phyloP scores from a whole-genome alignment of 2,329 filamentous ascomycete species.

The Colletotrichum sp. region DNA sequence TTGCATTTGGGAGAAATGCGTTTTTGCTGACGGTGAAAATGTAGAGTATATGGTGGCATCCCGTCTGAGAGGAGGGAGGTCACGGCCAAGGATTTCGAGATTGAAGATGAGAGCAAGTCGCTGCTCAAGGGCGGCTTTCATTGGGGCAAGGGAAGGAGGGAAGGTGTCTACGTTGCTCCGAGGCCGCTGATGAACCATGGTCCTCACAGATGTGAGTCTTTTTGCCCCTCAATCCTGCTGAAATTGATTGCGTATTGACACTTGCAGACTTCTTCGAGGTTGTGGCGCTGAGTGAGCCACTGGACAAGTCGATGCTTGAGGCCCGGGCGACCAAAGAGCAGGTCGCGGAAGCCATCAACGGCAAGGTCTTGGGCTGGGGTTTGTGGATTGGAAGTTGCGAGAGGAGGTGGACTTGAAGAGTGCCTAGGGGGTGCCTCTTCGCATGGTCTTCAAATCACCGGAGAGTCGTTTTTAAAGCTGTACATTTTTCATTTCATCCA shows the following conservation, averaged over 20 bases:
- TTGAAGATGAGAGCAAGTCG: conserved; percentile 29
- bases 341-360: conserved; percentile 45
- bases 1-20: background rate
- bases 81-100: conserved; percentile 40
- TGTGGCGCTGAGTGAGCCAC: conserved; percentile 48
- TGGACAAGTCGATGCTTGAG: conserved; percentile 42
- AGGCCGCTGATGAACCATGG: conserved; percentile 55
- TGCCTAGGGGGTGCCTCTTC: rapidly evolving
- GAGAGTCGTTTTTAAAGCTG: background rate
- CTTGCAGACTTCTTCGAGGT: conserved; percentile 52
- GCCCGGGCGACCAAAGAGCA: conserved; percentile 45
- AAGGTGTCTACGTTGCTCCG: conserved; percentile 48
- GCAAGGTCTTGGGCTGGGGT: conserved; percentile 56
- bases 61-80: conserved; percentile 36
- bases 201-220: conserved; percentile 49
- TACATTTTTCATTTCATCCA: background rate
- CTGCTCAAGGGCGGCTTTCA: conserved; percentile 49
- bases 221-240: background rate
- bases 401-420: conserved; percentile 34
- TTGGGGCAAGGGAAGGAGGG: conserved; percentile 46
- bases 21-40: background rate
- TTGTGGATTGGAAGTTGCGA: conserved; percentile 51
- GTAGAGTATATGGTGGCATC: conserved; percentile 43
- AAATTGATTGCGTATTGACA: background rate
- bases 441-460: background rate